These are phyloP conservation scores for Novymonas esmeraldas DNA, from an alignment of 208 protist genomes.

Conservation along the genomic window DNA sequence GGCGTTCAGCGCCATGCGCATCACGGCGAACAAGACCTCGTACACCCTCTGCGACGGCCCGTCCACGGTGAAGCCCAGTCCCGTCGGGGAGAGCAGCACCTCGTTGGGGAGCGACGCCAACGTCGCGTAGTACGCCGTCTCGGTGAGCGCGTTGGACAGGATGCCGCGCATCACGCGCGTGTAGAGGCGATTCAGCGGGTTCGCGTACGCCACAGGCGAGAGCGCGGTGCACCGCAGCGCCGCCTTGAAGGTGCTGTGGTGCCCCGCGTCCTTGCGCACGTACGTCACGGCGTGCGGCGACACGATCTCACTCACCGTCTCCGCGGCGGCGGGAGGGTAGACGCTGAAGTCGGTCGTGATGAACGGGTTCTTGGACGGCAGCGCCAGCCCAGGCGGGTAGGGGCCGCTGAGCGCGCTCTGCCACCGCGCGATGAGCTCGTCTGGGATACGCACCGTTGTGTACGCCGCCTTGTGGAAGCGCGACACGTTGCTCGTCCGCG, in stretches of 20 bases:
- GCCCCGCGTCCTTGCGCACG: conserved; percentile 41
- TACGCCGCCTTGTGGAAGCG: conserved; percentile 49
- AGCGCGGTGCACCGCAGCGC: conserved; percentile 44
- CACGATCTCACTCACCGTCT: conserved; percentile 19
- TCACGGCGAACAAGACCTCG: conserved; percentile 47
- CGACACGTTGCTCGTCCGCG: conserved; percentile 29
- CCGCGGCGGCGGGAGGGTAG: conserved; percentile 17
- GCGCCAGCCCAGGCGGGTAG: conserved; percentile 25
- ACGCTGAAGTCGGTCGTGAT: conserved; percentile 75
- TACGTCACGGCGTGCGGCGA: conserved; percentile 52
- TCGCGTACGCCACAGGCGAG: conserved; percentile 55
- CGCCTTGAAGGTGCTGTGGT: conserved; percentile 67
- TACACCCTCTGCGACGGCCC: conserved; percentile 61
- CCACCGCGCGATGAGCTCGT: conserved; percentile 50
- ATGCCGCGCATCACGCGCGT: conserved; percentile 59
- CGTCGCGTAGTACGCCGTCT: conserved; percentile 68
- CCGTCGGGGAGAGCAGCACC: conserved; percentile 27
- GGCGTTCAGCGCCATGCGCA: conserved; percentile 32
- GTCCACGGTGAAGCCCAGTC: conserved; percentile 44
- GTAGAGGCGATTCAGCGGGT: conserved; percentile 58
- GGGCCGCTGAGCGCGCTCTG: conserved; percentile 25
- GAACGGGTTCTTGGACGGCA: conserved; percentile 67
- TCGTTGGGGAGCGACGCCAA: conserved; percentile 63
- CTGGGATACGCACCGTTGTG: conserved; percentile 34
- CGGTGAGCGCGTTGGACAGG: conserved; percentile 43